A percentile compares a stretch with the other conserved stretches of the same genome.
Evolutionary conservation across 495 filamentous ascomycete species (phyloP).

Genomic region (Paragyromitra xinjiangensis): DNA sequence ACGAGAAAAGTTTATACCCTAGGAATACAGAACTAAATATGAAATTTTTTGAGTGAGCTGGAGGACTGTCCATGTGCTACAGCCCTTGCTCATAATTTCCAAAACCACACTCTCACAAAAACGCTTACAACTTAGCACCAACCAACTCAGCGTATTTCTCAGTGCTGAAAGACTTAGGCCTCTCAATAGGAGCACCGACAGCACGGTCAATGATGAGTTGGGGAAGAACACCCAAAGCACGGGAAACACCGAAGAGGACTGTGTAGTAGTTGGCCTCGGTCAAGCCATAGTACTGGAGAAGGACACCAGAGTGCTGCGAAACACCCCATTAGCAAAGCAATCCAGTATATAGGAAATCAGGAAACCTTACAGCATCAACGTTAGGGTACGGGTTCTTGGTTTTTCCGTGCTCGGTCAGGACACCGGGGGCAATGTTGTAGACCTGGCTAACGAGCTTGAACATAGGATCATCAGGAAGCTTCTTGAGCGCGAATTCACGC

Average conservation of each 20-base stretch:
- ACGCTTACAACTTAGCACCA: slow-evolving; percentile 81
- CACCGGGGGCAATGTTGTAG: slow-evolving; percentile 98
- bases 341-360: slow-evolving; percentile 57
- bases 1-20: slow-evolving; percentile 49
- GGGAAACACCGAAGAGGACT: slow-evolving; percentile 97
- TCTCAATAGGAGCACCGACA: slow-evolving; percentile 83
- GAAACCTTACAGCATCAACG: slow-evolving; percentile 69
- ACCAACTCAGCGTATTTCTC: slow-evolving; percentile 95
- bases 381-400: slow-evolving; percentile 90
- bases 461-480: slow-evolving; percentile 95
- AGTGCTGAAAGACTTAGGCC: slow-evolving; percentile 96
- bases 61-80: slow-evolving; percentile 6
- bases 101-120: neutral
- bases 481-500: slow-evolving; percentile 90
- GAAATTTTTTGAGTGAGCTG: slow-evolving; percentile 34
- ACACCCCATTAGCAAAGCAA: slow-evolving; percentile 49
- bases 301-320: slow-evolving; percentile 86
- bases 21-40: slow-evolving; percentile 46
- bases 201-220: slow-evolving; percentile 99
- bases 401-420: slow-evolving; percentile 99
- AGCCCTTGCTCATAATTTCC: slow-evolving; percentile 16
- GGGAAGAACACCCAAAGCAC: slow-evolving; percentile 95
- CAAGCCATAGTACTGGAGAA: slow-evolving; percentile 98
- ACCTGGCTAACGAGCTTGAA: slow-evolving; percentile 99
- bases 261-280: slow-evolving; percentile 99